Percentiles rank a stretch among this genome's conserved stretches.
Evolutionary conservation across 495 filamentous ascomycete species (phyloP).

Genomic region (Trichoderma erinaceum): DNA sequence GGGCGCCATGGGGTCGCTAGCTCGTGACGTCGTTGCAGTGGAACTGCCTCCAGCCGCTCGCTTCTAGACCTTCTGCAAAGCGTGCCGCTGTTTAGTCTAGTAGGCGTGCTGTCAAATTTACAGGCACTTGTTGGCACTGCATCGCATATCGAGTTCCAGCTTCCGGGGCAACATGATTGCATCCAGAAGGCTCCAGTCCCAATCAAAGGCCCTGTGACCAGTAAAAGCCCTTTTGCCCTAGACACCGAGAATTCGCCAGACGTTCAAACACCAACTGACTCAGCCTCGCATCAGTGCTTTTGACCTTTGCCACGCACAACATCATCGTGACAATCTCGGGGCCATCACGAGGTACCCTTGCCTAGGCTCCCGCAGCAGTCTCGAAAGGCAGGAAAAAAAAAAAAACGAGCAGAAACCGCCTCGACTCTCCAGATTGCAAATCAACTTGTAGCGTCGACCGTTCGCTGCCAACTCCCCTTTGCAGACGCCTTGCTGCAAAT

Average conservation of each 20-base stretch:
- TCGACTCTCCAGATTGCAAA: neutral
- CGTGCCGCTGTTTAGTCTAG: too few relatives aligned
- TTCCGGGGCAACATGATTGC: neutral
- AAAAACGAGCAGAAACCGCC: too few relatives aligned
- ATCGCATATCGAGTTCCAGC: neutral
- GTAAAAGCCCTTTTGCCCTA: neutral
- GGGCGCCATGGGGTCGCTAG: constrained; percentile 11
- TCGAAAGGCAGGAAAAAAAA: too few relatives aligned
- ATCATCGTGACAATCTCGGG: constrained; percentile 10
- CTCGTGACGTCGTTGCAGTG: constrained; percentile 11
- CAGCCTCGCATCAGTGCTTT: neutral
- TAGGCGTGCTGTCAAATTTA: too few relatives aligned
- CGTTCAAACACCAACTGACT: neutral
- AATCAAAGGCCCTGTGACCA: neutral
- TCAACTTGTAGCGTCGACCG: neutral
- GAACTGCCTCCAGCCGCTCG: too few relatives aligned
- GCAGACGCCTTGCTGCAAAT: neutral
- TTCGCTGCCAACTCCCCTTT: neutral
- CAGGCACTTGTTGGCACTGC: neutral
- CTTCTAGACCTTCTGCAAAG: too few relatives aligned
- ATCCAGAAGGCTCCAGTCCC: neutral
- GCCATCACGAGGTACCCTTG: neutral
- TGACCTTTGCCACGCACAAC: constrained; percentile 1
- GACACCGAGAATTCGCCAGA: neutral
- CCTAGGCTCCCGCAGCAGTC: too few relatives aligned